A percentile compares a stretch with the other conserved stretches of the same genome.
These are phyloP conservation scores for Cardiospermum halicacabum DNA, from an alignment of 345 rosid genomes.

Conservation along the genomic window DNA sequence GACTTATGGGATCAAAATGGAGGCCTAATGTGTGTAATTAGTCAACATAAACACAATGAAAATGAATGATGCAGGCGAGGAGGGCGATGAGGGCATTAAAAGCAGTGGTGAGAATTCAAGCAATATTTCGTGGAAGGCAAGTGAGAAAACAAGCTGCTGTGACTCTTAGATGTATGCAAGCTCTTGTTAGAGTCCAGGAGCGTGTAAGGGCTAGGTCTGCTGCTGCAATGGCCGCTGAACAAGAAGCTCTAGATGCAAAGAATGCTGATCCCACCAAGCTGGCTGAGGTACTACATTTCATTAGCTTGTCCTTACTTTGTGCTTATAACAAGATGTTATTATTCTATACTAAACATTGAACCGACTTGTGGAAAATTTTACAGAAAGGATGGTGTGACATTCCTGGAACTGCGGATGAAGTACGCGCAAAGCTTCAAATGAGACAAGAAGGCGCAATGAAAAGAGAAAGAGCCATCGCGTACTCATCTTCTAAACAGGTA, in stretches of 20 bases:
- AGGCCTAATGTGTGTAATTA: too few species aligned
- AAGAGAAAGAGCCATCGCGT: constrained; percentile 90
- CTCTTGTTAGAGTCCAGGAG: constrained; percentile 88
- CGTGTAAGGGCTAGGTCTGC: constrained; percentile 55
- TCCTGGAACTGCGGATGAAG: constrained; percentile 57
- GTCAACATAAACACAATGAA: too few species aligned
- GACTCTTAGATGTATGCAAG: constrained; percentile 92
- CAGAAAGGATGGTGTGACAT: constrained; percentile 79
- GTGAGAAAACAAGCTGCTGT: constrained; percentile 92
- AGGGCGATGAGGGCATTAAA: constrained; percentile 75
- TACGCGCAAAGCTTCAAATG: constrained; percentile 56
- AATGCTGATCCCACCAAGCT: constrained; percentile 51
- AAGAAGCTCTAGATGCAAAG: constrained; percentile 17
- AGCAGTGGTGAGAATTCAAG: constrained; percentile 89
- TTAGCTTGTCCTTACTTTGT: not conserved
- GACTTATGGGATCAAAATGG: too few species aligned
- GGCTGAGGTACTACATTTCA: constrained; percentile 58
- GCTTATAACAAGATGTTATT: not conserved
- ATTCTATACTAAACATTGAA: not conserved
- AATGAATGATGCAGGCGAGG: constrained; percentile 60
- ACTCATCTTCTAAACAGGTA: constrained; percentile 68
- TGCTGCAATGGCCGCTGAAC: constrained; percentile 32
- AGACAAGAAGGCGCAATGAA: constrained; percentile 80
- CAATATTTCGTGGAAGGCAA: constrained; percentile 73
- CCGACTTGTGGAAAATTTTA: constrained; percentile 7